Evolutionary conservation across 768 basidiomycete genomes (phyloP).

Genomic region (Tulasnella calospora): DNA sequence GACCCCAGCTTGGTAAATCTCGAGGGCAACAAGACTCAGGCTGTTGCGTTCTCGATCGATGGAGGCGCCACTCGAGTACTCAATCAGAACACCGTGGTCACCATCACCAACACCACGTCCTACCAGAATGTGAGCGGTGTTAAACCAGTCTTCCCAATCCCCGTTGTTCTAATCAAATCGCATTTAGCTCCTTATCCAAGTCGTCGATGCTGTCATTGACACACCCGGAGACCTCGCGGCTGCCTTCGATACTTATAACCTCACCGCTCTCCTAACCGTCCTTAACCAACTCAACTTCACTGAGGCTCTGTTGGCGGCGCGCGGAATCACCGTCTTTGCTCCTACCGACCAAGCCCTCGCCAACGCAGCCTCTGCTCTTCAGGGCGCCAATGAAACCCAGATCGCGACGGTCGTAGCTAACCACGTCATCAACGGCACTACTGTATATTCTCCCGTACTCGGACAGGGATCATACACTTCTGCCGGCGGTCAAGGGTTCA

Average conservation of each 20-base stretch:
- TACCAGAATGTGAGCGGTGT: slow-evolving; percentile 34
- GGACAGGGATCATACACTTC: slow-evolving; percentile 40
- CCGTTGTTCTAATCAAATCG: neutral
- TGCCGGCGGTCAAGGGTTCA: slow-evolving; percentile 53
- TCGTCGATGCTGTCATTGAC: slow-evolving; percentile 49
- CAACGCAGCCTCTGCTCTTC: slow-evolving; percentile 37
- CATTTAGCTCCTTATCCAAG: slow-evolving; percentile 42
- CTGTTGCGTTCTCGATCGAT: slow-evolving; percentile 45
- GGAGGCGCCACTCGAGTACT: slow-evolving; percentile 45
- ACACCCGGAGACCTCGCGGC: slow-evolving; percentile 49
- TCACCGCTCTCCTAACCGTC: slow-evolving; percentile 41
- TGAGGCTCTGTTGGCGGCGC: slow-evolving; percentile 39
- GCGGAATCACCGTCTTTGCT: slow-evolving; percentile 63
- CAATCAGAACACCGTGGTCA: slow-evolving; percentile 41
- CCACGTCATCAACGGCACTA: slow-evolving; percentile 69
- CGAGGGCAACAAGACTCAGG: slow-evolving; percentile 56
- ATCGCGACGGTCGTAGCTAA: slow-evolving; percentile 49
- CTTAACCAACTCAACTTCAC: slow-evolving; percentile 38
- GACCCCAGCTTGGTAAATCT: slow-evolving; percentile 47
- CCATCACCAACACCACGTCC: slow-evolving; percentile 41
- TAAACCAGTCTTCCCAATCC: neutral
- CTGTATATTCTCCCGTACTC: slow-evolving; percentile 56
- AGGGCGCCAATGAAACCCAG: slow-evolving; percentile 42
- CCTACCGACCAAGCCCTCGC: slow-evolving; percentile 53
- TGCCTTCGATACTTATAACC: slow-evolving; percentile 44